Evolutionary conservation across 495 filamentous ascomycete species (phyloP).

Genomic region (Aspergillus asperescens): DNA sequence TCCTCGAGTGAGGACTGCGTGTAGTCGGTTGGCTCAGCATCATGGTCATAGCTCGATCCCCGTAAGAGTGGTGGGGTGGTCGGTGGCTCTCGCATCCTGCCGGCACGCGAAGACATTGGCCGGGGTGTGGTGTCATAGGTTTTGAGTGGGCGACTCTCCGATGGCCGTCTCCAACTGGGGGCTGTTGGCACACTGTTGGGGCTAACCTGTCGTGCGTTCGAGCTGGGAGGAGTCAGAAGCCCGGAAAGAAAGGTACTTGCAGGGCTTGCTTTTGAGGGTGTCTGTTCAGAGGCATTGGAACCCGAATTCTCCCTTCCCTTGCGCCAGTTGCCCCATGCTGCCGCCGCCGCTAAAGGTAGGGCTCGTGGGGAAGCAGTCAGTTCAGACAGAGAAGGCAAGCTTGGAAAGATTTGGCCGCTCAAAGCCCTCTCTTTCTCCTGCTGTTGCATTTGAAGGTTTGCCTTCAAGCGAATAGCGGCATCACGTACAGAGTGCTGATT

Average conservation of each 20-base stretch:
- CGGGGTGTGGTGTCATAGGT: slow-evolving; percentile 28
- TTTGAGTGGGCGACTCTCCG: slow-evolving; percentile 37
- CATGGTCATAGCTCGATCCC: slow-evolving; percentile 62
- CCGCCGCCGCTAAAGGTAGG: slow-evolving; percentile 73
- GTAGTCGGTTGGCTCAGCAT: slow-evolving; percentile 53
- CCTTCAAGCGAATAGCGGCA: slow-evolving; percentile 84
- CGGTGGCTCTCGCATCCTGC: slow-evolving; percentile 42
- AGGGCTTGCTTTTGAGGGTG: slow-evolving; percentile 57
- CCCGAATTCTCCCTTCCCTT: slow-evolving; percentile 50
- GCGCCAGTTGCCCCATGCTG: slow-evolving; percentile 82
- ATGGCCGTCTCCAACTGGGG: slow-evolving; percentile 39
- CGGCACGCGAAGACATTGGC: slow-evolving; percentile 31
- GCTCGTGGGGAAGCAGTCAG: slow-evolving; percentile 72
- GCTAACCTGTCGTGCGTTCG: slow-evolving; percentile 55
- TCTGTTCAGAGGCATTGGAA: slow-evolving; percentile 49
- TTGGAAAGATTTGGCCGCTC: slow-evolving; percentile 44
- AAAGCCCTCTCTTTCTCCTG: slow-evolving; percentile 77
- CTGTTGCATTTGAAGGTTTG: slow-evolving; percentile 95
- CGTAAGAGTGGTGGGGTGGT: slow-evolving; percentile 68
- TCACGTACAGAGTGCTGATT: slow-evolving; percentile 75
- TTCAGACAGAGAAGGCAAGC: slow-evolving; percentile 52
- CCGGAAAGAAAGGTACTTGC: slow-evolving; percentile 59
- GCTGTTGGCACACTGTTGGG: slow-evolving; percentile 39
- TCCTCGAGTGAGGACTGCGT: slow-evolving; percentile 25
- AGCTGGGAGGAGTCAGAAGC: slow-evolving; percentile 75